These are phyloP conservation scores for Nemania sp. DNA, from an alignment of 2,329 filamentous ascomycete genomes.

Conservation along the genomic window DNA sequence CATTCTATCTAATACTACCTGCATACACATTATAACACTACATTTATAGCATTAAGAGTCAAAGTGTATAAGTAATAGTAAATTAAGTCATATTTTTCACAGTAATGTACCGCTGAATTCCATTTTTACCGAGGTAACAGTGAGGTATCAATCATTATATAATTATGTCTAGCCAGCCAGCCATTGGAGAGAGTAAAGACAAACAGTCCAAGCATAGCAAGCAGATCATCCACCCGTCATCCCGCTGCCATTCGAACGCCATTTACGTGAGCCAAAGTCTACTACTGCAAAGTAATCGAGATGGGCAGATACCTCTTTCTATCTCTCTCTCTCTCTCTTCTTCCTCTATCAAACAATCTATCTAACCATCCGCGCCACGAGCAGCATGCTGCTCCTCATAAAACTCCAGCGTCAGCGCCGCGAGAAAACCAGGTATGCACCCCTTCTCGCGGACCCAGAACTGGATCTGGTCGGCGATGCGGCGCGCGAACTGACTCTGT, in stretches of 20 bases:
- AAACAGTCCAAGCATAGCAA: conserved; percentile 5
- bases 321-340: too few relatives aligned
- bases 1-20: neutral
- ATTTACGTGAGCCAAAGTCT: neutral
- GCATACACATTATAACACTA: neutral
- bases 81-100: neutral
- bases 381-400: conserved; percentile 73
- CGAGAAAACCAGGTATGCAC: conserved; percentile 92
- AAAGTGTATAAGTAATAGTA: neutral
- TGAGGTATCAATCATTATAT: conserved; percentile 18
- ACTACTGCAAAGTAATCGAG: neutral
- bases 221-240: neutral
- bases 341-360: too few relatives aligned
- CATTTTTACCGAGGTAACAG: conserved; percentile 1
- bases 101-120: neutral
- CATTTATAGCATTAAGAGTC: neutral
- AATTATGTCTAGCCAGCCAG: conserved; percentile 1
- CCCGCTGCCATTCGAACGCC: neutral
- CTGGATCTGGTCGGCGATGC: conserved; percentile 87
- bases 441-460: conserved; percentile 97
- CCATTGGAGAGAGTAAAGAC: neutral
- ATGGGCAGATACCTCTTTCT: neutral
- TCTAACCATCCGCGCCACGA: neutral
- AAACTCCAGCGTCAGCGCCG: conserved; percentile 91
- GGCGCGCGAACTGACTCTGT: conserved; percentile 83